These are phyloP conservation scores for Penicillium roqueforti DNA, from an alignment of 495 filamentous ascomycete genomes.

Conservation along the genomic window DNA sequence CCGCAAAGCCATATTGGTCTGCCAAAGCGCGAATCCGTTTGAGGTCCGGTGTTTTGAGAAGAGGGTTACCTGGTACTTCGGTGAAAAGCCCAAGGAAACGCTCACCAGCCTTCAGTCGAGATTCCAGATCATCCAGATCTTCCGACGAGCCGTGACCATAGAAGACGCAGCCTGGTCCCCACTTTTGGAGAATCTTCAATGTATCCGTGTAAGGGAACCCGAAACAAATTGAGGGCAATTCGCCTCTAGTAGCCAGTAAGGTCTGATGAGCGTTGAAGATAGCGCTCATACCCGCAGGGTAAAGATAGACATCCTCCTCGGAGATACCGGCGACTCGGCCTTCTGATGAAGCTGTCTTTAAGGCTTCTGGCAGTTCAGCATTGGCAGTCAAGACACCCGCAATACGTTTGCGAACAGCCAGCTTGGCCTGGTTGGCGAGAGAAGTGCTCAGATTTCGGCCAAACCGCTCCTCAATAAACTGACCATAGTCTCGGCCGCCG, in stretches of 20 bases:
- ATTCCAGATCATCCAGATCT: conserved; percentile 85
- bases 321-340: conserved; percentile 64
- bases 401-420: conserved; percentile 81
- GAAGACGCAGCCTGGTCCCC: conserved; percentile 85
- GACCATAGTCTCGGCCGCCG: conserved; percentile 61
- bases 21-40: conserved; percentile 73
- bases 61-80: conserved; percentile 90
- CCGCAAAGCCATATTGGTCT: conserved; percentile 79
- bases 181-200: conserved; percentile 90
- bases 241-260: conserved; percentile 53
- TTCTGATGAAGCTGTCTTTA: conserved; percentile 42
- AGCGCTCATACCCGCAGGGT: conserved; percentile 87
- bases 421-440: conserved; percentile 74
- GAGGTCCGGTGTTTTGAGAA: conserved; percentile 81
- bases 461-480: conserved; percentile 92
- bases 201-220: conserved; percentile 96
- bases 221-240: conserved; percentile 36
- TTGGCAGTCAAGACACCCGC: conserved; percentile 77
- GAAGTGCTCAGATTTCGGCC: conserved; percentile 81
- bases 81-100: conserved; percentile 82
- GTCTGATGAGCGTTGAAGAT: conserved; percentile 84
- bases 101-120: conserved; percentile 66
- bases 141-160: conserved; percentile 78
- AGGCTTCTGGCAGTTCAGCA: conserved; percentile 62
- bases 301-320: conserved; percentile 86